These are phyloP conservation scores for Cercospora nicotianae DNA, from an alignment of 2,329 filamentous ascomycete genomes.

Conservation along the genomic window DNA sequence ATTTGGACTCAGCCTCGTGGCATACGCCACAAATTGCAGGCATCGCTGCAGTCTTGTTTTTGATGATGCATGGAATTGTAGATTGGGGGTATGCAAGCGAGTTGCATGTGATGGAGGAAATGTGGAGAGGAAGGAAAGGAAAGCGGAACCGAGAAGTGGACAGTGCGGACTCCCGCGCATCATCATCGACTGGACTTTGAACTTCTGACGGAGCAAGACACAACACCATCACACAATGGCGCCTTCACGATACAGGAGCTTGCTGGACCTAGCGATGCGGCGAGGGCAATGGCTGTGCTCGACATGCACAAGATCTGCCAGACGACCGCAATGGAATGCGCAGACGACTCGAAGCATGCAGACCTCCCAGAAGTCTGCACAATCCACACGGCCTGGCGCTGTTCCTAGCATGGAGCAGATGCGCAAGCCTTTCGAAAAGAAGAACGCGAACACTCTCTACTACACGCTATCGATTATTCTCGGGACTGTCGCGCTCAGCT, in stretches of 20 bases:
- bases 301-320: conserved; percentile 20
- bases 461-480: conserved; percentile 76
- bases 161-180: conserved; percentile 2
- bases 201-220: background rate
- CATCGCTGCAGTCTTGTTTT: conserved; percentile 35
- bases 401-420: conserved; percentile 64
- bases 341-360: conserved; percentile 36
- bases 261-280: conserved; percentile 32
- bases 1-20: conserved; percentile 47
- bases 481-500: conserved; percentile 75
- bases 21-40: conserved; percentile 47
- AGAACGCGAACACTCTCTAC: conserved; percentile 68
- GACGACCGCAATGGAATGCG: conserved; percentile 18
- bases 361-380: conserved; percentile 27
- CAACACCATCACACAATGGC: conserved; percentile 27
- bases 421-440: conserved; percentile 62
- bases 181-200: conserved; percentile 10
- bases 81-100: background rate
- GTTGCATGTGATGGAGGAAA: background rate
- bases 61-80: background rate
- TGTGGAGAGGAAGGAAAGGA: background rate
- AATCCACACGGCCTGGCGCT: conserved; percentile 21
- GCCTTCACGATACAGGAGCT: conserved; percentile 33
- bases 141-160: background rate
- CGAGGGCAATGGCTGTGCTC: conserved; percentile 30